Evolutionary conservation across 2,329 filamentous ascomycete species (phyloP).

Genomic region (Xylaria sp.): DNA sequence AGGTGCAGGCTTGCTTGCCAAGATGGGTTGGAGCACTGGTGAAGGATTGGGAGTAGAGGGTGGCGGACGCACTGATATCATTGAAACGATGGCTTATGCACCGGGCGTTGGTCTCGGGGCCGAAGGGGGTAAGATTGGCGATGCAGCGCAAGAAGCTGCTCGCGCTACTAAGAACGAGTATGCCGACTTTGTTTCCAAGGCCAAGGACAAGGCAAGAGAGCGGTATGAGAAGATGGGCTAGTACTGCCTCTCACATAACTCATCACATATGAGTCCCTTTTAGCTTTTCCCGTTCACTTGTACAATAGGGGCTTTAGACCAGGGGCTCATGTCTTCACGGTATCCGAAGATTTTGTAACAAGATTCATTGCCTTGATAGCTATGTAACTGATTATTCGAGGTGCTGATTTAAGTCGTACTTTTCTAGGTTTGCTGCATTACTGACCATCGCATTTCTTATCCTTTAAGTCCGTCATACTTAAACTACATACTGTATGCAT

Average conservation of each 20-base stretch:
- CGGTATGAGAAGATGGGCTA: conserved; percentile 67
- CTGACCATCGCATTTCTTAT: not conserved
- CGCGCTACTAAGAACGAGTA: conserved; percentile 69
- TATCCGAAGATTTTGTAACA: not conserved
- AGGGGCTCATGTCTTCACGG: not conserved
- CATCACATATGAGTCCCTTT: not conserved
- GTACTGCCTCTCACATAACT: not conserved
- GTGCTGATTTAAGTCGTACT: not conserved
- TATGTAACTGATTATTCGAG: not conserved
- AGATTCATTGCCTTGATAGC: not conserved
- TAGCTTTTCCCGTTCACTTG: not conserved
- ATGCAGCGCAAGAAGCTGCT: conserved; percentile 72
- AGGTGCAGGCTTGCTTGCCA: conserved; percentile 73
- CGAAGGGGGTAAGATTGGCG: conserved; percentile 74
- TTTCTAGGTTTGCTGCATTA: not conserved
- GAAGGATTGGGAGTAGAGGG: conserved; percentile 72
- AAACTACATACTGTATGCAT: not conserved
- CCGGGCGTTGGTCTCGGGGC: conserved; percentile 76
- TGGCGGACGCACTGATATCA: conserved; percentile 70
- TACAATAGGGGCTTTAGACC: not conserved
- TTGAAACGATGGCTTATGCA: conserved; percentile 72
- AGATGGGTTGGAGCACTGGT: conserved; percentile 77
- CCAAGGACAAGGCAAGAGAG: conserved; percentile 73
- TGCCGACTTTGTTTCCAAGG: conserved; percentile 70
- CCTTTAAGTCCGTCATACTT: not conserved